Evolutionary conservation across 2,329 filamentous ascomycete genomes (phyloP).

Genomic region (Xenosphaeropsis pyriputrescens): DNA sequence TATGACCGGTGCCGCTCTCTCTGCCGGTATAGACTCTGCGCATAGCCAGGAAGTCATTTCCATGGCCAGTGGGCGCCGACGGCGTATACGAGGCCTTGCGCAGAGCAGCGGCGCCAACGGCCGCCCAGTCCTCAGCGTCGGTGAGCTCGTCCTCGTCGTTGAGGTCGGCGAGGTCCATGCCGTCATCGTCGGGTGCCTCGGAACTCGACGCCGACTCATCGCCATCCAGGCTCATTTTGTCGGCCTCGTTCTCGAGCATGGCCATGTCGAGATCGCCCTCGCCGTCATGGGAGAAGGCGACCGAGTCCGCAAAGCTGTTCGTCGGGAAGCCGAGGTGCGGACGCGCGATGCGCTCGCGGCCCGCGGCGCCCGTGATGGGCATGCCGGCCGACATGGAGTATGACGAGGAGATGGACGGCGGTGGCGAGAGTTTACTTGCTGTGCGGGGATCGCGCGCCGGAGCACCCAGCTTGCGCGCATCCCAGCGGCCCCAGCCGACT

Average conservation of each 20-base stretch:
- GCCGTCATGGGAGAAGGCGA: slow-evolving; percentile 62
- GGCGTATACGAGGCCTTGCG: slow-evolving; percentile 50
- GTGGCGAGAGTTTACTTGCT: slow-evolving; percentile 23
- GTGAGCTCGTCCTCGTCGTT: slow-evolving; percentile 77
- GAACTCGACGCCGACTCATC: slow-evolving; percentile 64
- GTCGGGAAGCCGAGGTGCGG: slow-evolving; percentile 17
- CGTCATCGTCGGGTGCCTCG: slow-evolving; percentile 50
- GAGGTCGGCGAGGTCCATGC: slow-evolving; percentile 31
- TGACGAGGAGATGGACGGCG: slow-evolving; percentile 25
- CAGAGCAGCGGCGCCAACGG: slow-evolving; percentile 74
- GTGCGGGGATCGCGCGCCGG: slow-evolving; percentile 25
- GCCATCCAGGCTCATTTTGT: slow-evolving; percentile 85
- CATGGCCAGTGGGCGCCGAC: slow-evolving; percentile 37
- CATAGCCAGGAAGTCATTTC: slow-evolving; percentile 24
- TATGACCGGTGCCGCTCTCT: slow-evolving; percentile 20
- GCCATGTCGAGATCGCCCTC: slow-evolving; percentile 40
- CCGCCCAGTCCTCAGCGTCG: slow-evolving; percentile 92
- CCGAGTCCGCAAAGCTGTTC: slow-evolving; percentile 55
- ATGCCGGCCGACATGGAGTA: slow-evolving; percentile 31
- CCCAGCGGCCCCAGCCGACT: slow-evolving; percentile 95
- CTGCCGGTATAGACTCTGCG: slow-evolving; percentile 28
- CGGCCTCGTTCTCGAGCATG: slow-evolving; percentile 73
- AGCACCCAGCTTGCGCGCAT: slow-evolving; percentile 62
- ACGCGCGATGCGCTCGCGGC: slow-evolving; percentile 30
- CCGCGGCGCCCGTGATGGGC: slow-evolving; percentile 33